These are phyloP conservation scores for Collybiopsis luxurians DNA, from an alignment of 768 basidiomycete genomes.

Conservation along the genomic window DNA sequence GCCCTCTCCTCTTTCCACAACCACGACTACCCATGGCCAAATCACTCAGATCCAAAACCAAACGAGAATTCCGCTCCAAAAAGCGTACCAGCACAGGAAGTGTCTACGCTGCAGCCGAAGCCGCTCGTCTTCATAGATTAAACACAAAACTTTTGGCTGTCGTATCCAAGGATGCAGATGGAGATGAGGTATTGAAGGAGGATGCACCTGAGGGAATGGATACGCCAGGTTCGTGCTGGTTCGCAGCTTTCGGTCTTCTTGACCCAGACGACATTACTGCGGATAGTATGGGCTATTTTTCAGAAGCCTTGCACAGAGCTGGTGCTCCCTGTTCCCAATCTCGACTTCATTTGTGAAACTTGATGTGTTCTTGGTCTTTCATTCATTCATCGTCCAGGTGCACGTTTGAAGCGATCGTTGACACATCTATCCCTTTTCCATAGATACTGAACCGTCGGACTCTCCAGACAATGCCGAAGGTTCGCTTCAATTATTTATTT, in stretches of 20 bases:
- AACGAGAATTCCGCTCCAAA: slow-evolving; percentile 72
- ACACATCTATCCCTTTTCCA: slow-evolving; percentile 29
- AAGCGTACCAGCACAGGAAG: slow-evolving; percentile 75
- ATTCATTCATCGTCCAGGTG: slow-evolving; percentile 17
- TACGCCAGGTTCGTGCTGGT: slow-evolving; percentile 68
- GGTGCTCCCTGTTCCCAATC: slow-evolving; percentile 11
- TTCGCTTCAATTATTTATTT: slow-evolving; percentile 22
- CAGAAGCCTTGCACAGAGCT: slow-evolving; percentile 18
- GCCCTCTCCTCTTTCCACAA: too few species aligned
- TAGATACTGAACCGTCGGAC: slow-evolving; percentile 27
- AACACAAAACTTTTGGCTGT: slow-evolving; percentile 59
- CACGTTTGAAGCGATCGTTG: slow-evolving; percentile 31
- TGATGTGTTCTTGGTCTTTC: slow-evolving; percentile 16
- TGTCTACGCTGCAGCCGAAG: slow-evolving; percentile 74
- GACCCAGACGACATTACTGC: slow-evolving; percentile 57
- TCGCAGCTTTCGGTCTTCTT: slow-evolving; percentile 52
- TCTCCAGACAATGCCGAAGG: slow-evolving; percentile 27
- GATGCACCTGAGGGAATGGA: slow-evolving; percentile 30
- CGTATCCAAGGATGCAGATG: slow-evolving; percentile 38
- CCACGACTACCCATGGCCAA: slow-evolving; percentile 55
- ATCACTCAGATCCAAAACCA: slow-evolving; percentile 78
- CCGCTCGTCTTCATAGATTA: slow-evolving; percentile 72
- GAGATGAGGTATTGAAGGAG: slow-evolving; percentile 30
- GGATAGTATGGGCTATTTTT: slow-evolving; percentile 38
- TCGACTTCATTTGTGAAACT: slow-evolving; percentile 9